phyloP scores from a whole-genome alignment of 805 yeast genomes.

The Hanseniaspora taiwanica region DNA sequence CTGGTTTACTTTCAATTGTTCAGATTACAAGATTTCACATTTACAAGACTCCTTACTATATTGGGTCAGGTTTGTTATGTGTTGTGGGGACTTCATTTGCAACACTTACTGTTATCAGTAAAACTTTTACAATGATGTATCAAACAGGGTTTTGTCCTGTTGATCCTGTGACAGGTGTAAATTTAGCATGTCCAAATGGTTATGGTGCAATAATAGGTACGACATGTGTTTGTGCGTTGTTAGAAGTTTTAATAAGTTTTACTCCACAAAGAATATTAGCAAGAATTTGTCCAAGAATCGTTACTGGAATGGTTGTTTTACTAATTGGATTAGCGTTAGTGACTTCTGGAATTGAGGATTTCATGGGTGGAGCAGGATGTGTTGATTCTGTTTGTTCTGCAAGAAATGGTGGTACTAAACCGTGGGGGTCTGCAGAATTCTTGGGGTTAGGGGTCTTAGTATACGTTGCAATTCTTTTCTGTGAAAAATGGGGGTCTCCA shows the following conservation, averaged over 20 bases:
- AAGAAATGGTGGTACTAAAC: conserved; percentile 15
- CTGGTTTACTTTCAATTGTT: conserved; percentile 55
- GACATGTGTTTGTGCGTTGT: conserved; percentile 59
- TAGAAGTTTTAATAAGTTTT: conserved; percentile 64
- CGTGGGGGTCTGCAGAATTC: conserved; percentile 79
- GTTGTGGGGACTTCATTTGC: conserved; percentile 90
- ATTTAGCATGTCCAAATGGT: conserved; percentile 75
- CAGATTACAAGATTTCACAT: conserved; percentile 77
- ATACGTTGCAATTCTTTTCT: conserved; percentile 53
- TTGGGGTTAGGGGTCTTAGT: conserved; percentile 82
- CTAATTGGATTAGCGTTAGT: conserved; percentile 66
- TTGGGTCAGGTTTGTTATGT: conserved; percentile 81
- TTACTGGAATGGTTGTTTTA: conserved; percentile 86
- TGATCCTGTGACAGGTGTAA: conserved; percentile 46
- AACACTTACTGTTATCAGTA: conserved; percentile 66
- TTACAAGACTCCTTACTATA: conserved; percentile 54
- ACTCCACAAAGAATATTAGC: conserved; percentile 62
- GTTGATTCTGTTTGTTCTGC: conserved; percentile 40
- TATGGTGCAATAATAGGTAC: conserved; percentile 78
- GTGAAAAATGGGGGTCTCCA: conserved; percentile 87
- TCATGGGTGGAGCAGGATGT: conserved; percentile 81
- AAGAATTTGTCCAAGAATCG: conserved; percentile 73
- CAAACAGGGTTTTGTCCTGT: conserved; percentile 50
- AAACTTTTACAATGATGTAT: conserved; percentile 75
- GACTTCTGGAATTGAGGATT: conserved; percentile 63